These are phyloP conservation scores for Anastatica hierochuntica DNA, from an alignment of 345 rosid genomes.

Conservation along the genomic window DNA sequence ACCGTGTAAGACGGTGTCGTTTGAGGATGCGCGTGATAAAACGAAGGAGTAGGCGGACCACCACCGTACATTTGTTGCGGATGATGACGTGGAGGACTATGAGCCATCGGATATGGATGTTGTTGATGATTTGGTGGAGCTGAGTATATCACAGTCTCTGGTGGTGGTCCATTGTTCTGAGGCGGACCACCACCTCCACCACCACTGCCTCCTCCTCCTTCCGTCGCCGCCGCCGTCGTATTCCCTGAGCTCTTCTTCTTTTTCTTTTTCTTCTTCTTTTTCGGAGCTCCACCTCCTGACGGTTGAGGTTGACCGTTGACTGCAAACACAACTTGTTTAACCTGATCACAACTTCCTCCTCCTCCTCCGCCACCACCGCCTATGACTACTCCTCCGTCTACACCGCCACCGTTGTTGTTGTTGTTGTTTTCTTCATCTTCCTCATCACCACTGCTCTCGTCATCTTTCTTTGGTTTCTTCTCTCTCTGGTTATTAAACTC, in stretches of 20 bases:
- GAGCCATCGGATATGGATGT: slow-evolving; percentile 22
- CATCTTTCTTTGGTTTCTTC: slow-evolving; percentile 30
- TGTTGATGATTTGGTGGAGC: slow-evolving; percentile 21
- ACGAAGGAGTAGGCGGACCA: slow-evolving; percentile 28
- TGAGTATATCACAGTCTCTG: slow-evolving; percentile 31
- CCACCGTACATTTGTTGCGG: slow-evolving; percentile 17
- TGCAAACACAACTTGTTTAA: slow-evolving; percentile 23
- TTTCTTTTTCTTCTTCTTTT: slow-evolving; percentile 73
- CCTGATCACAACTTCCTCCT: slow-evolving; percentile 20
- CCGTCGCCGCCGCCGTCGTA: slow-evolving; percentile 15
- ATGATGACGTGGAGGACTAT: slow-evolving; percentile 39
- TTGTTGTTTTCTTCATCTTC: slow-evolving; percentile 23
- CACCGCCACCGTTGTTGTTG: neutral
- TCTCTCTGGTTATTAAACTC: slow-evolving; percentile 26
- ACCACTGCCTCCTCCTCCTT: neutral
- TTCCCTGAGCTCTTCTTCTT: slow-evolving; percentile 30
- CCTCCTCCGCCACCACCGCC: neutral
- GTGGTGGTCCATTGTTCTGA: slow-evolving; percentile 19
- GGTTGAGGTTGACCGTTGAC: slow-evolving; percentile 29
- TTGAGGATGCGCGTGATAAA: slow-evolving; percentile 29
- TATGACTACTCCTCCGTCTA: neutral
- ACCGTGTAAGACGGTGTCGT: slow-evolving; percentile 34
- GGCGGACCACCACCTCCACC: slow-evolving; percentile 22
- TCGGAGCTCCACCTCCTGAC: slow-evolving; percentile 24
- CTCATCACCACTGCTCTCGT: slow-evolving; percentile 32